Evolutionary conservation across 176 grass and related monocot genomes (phyloP), one percentile per base, ranked within the genome.

Genomic region (Raddia guianensis): DNA sequence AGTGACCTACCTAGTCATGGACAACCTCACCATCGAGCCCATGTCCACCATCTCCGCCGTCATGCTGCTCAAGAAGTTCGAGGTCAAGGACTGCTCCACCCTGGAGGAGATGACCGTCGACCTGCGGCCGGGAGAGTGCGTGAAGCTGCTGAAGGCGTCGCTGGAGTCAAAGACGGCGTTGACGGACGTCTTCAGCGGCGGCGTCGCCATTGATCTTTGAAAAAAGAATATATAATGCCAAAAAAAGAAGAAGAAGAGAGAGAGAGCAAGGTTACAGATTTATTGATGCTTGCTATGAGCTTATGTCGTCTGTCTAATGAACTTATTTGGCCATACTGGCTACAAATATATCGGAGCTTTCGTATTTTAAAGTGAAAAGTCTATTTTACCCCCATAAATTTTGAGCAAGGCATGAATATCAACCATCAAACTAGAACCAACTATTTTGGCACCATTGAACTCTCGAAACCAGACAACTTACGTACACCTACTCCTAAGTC

Each of bases 21-120:
- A 97, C 71, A 80, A 93, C 74, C 81, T 91, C 19, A 76, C 83
- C 4, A 44, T 91, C 8, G n/a, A 10, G 66, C 91, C 93, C 65
- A 87, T 93, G 88, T 93, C 93, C 44, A 93, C 83, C 55, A 89
- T 89, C 77, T 89, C 93, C 40, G 78, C 76, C 72, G 80, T 93
- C 58, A 82, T 72, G 74, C 83, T 97, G 56, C 80, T 97, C 33
- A 91, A 89, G 65, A 93, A 89, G 68, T 93, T 91, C 47, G 20
- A 70, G 12, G 49, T 93, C 35, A 89, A 79, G 50, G 86, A 93
- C 58, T 80, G 89, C 66, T 69, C 79, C 27, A 16, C 72, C 1
- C 2, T 97, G n/a, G 69, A 84, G 3, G 93, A 93, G 66, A 42
- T 69, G 66, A 91, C 70, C 33, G 90, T 86, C 0, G 20, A 27